Evolutionary conservation across 495 filamentous ascomycete genomes (phyloP).

Genomic region (Podospora pseudopauciseta): DNA sequence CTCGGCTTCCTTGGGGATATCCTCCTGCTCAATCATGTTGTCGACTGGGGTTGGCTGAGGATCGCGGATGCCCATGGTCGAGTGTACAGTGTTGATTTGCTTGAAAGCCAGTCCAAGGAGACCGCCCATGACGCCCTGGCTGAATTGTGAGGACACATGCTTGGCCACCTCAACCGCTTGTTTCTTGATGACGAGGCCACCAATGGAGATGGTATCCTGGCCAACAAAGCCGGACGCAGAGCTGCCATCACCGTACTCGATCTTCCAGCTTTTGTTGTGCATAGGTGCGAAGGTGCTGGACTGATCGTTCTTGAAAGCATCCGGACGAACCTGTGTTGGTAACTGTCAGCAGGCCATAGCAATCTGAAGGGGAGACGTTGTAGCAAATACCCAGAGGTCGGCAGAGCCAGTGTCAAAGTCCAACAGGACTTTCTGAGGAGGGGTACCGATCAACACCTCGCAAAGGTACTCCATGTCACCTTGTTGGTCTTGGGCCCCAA

Average conservation of each 20-base stretch:
- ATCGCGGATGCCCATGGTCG: constrained; percentile 39
- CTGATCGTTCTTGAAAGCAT: constrained; percentile 55
- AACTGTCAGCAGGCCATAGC: not conserved
- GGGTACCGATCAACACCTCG: constrained; percentile 63
- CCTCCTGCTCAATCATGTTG: constrained; percentile 68
- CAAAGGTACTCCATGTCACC: constrained; percentile 70
- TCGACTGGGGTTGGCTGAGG: constrained; percentile 66
- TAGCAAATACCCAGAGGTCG: constrained; percentile 67
- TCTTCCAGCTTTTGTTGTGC: constrained; percentile 58
- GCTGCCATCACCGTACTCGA: constrained; percentile 70
- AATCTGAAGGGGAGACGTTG: not conserved
- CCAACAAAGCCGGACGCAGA: constrained; percentile 68
- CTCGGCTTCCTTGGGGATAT: constrained; percentile 58
- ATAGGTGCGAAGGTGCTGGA: constrained; percentile 59
- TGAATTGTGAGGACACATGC: constrained; percentile 60
- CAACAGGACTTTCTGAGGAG: constrained; percentile 60
- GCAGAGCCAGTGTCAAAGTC: constrained; percentile 77
- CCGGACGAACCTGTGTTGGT: constrained; percentile 31
- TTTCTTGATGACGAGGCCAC: constrained; percentile 62
- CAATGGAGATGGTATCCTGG: constrained; percentile 63
- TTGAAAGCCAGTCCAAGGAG: constrained; percentile 70
- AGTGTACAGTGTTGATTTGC: constrained; percentile 63
- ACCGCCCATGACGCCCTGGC: constrained; percentile 60
- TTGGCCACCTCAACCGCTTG: constrained; percentile 70
- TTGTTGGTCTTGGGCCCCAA: constrained; percentile 69